phyloP scores from a whole-genome alignment of 2,329 filamentous ascomycete species.

The Aspergillus terreus region DNA sequence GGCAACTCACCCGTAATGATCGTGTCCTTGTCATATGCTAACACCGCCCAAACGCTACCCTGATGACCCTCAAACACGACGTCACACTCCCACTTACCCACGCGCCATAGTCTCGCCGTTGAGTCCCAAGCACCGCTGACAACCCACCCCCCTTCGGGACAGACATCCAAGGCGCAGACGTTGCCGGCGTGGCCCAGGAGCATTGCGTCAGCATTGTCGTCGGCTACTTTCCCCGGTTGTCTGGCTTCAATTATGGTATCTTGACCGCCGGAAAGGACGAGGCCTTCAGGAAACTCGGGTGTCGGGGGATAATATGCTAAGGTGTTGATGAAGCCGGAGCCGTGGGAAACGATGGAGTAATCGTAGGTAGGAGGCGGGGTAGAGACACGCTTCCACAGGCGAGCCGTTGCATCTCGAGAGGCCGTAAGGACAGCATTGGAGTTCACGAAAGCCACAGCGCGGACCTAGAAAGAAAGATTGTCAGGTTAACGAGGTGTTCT shows the following conservation, averaged over 20 bases:
- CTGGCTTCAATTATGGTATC: slow-evolving; percentile 92
- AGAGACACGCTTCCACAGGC: slow-evolving; percentile 72
- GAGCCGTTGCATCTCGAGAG: slow-evolving; percentile 86
- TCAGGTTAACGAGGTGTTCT: slow-evolving; percentile 59
- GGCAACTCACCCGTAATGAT: slow-evolving; percentile 65
- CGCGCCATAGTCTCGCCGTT: slow-evolving; percentile 78
- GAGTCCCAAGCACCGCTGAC: slow-evolving; percentile 94
- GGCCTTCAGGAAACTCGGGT: slow-evolving; percentile 66
- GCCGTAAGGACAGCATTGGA: slow-evolving; percentile 73
- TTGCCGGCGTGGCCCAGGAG: slow-evolving; percentile 84
- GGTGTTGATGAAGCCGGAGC: slow-evolving; percentile 82
- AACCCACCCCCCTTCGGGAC: slow-evolving; percentile 66
- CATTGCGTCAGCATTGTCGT: slow-evolving; percentile 78
- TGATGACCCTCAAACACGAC: slow-evolving; percentile 71
- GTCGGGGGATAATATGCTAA: slow-evolving; percentile 72
- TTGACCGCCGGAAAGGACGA: slow-evolving; percentile 83
- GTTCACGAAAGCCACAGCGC: slow-evolving; percentile 74
- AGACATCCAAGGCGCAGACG: slow-evolving; percentile 80
- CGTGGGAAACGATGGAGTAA: slow-evolving; percentile 71
- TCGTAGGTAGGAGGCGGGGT: slow-evolving; percentile 69
- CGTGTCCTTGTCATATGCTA: slow-evolving; percentile 74
- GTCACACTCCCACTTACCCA: slow-evolving; percentile 80
- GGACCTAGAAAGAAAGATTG: slow-evolving; percentile 61
- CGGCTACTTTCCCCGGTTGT: slow-evolving; percentile 61
- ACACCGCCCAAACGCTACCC: slow-evolving; percentile 84